These are phyloP conservation scores for Vigna nakashimae DNA, from an alignment of 306 rosid species.

Conservation along the genomic window DNA sequence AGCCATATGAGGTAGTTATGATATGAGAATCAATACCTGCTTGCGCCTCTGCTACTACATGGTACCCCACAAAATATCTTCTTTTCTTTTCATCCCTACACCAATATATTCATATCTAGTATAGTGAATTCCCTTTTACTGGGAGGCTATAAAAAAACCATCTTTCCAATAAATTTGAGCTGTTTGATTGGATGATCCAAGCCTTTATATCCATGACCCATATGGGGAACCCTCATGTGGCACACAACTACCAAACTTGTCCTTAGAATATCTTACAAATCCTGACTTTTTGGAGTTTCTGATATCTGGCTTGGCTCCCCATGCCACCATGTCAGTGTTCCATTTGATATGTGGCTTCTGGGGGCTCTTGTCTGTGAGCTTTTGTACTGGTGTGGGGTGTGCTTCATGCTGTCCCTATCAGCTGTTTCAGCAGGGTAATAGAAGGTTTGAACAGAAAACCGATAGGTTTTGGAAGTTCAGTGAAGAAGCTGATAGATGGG, in stretches of 20 bases:
- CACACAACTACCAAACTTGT: conserved; percentile 32
- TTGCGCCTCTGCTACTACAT: conserved; percentile 38
- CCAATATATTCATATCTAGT: conserved; percentile 20
- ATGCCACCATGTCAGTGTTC: conserved; percentile 63
- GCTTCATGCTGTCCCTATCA: conserved; percentile 68
- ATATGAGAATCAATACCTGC: conserved; percentile 37
- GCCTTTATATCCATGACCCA: conserved; percentile 50
- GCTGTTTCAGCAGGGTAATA: conserved; percentile 48
- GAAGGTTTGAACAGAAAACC: conserved; percentile 73
- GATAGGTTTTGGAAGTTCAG: conserved; percentile 84
- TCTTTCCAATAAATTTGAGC: conserved; percentile 23
- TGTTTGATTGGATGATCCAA: conserved; percentile 34
- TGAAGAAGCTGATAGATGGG: conserved; percentile 75
- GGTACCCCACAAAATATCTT: conserved; percentile 42
- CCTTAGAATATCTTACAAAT: conserved; percentile 38
- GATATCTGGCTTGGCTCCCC: conserved; percentile 33
- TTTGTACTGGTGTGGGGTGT: conserved; percentile 44
- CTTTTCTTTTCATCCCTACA: conserved; percentile 25
- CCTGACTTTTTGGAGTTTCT: conserved; percentile 39
- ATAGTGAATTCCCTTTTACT: conserved; percentile 8
- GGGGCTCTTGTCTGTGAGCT: conserved; percentile 53
- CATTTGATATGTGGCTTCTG: conserved; percentile 57
- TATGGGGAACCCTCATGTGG: conserved; percentile 46
- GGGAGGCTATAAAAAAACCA: conserved; percentile 32
- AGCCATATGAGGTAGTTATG: conserved; percentile 35